phyloP scores from a whole-genome alignment of 306 rosid genomes.

The Medicago ruthenica region DNA sequence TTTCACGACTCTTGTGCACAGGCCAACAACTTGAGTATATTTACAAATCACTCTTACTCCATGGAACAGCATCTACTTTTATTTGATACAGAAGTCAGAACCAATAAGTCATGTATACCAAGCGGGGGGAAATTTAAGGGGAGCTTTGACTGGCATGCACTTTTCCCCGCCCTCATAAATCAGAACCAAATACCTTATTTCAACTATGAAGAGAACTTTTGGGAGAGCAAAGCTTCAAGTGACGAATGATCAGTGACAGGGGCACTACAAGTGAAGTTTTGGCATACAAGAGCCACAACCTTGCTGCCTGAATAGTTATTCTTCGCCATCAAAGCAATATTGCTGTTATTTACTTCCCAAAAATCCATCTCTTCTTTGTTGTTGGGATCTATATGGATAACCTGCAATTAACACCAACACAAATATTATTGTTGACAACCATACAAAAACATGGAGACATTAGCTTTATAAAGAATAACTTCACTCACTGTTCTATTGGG shows the following conservation, averaged over 20 bases:
- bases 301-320: slow-evolving; percentile 54
- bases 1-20: not conserved
- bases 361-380: slow-evolving; percentile 68
- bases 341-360: slow-evolving; percentile 82
- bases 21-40: not conserved
- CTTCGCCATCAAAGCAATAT: slow-evolving; percentile 75
- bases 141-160: slow-evolving; percentile 1
- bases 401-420: slow-evolving; percentile 52
- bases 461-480: slow-evolving; percentile 6
- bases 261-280: slow-evolving; percentile 81
- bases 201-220: slow-evolving; percentile 43
- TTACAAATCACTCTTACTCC: slow-evolving; percentile 8
- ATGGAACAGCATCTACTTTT: slow-evolving; percentile 24
- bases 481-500: slow-evolving; percentile 79
- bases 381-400: slow-evolving; percentile 78
- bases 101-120: slow-evolving; percentile 29
- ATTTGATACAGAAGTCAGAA: slow-evolving; percentile 14
- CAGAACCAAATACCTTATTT: slow-evolving; percentile 15
- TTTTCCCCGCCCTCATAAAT: not conserved
- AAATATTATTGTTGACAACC: slow-evolving; percentile 27
- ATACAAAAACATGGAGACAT: slow-evolving; percentile 8
- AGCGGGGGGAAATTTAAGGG: slow-evolving; percentile 17
- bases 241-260: slow-evolving; percentile 59
- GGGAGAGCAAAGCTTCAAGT: slow-evolving; percentile 62
- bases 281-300: slow-evolving; percentile 84